Evolutionary conservation across 2,329 filamentous ascomycete genomes (phyloP).

Genomic region (Thyridium curvatum): DNA sequence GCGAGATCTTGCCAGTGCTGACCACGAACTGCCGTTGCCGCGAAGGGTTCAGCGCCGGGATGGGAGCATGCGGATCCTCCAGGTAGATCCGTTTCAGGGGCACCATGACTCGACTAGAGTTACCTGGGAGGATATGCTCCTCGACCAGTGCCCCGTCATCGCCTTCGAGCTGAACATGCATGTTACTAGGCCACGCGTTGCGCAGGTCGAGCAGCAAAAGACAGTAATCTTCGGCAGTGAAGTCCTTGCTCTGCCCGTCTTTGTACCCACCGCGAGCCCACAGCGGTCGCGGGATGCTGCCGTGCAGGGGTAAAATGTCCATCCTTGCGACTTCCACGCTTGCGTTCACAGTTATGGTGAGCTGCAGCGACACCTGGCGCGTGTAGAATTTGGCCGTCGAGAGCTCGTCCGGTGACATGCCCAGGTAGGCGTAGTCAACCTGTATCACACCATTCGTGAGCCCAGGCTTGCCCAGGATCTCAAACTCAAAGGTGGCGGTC

Average conservation of each 20-base stretch:
- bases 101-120: slow-evolving; percentile 68
- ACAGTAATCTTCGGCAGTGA: slow-evolving; percentile 58
- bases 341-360: slow-evolving; percentile 87
- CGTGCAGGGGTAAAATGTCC: slow-evolving; percentile 69
- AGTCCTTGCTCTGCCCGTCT: slow-evolving; percentile 11
- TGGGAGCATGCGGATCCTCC: slow-evolving; percentile 67
- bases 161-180: slow-evolving; percentile 58
- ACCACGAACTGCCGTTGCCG: slow-evolving; percentile 92
- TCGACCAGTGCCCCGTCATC: slow-evolving; percentile 42
- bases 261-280: slow-evolving; percentile 43
- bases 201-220: slow-evolving; percentile 77
- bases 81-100: slow-evolving; percentile 71
- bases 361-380: slow-evolving; percentile 70
- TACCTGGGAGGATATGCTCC: slow-evolving; percentile 57
- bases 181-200: slow-evolving; percentile 81
- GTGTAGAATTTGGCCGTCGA: slow-evolving; percentile 69
- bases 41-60: slow-evolving; percentile 74
- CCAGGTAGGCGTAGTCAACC: slow-evolving; percentile 82
- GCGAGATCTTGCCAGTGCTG: slow-evolving; percentile 69
- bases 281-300: slow-evolving; percentile 53
- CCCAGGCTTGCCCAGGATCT: slow-evolving; percentile 80
- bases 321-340: slow-evolving; percentile 77
- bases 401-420: slow-evolving; percentile 60
- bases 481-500: slow-evolving; percentile 69
- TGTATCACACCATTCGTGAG: slow-evolving; percentile 74